Conservation (phyloP, 306 rosid genomes). For the Glycyrrhiza uralensis region DNA sequence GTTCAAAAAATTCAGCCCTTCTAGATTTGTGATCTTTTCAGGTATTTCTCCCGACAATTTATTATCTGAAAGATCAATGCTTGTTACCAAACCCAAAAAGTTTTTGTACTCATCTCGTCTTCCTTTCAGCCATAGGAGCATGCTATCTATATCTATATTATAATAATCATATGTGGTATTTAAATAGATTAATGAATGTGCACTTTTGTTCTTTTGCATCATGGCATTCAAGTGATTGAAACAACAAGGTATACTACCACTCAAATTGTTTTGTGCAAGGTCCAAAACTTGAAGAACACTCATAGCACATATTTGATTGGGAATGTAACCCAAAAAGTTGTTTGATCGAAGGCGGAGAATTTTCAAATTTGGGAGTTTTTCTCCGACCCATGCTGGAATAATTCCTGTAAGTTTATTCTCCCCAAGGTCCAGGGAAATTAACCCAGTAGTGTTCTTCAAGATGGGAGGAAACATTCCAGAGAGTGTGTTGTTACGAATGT, state of each 20-base stretch:
- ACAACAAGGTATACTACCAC: slow-evolving; percentile 21
- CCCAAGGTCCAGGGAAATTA: not conserved
- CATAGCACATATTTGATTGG: not conserved
- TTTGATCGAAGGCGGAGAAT: not conserved
- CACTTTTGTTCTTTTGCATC: not conserved
- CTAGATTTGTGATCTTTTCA: not conserved
- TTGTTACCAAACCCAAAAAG: not conserved
- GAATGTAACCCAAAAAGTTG: not conserved
- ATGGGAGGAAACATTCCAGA: not conserved
- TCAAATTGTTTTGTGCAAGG: slow-evolving; percentile 24
- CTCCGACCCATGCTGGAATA: slow-evolving; percentile 3
- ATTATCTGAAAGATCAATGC: not conserved
- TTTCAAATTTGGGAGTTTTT: not conserved
- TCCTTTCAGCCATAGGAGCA: not conserved
- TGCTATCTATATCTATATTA: not conserved
- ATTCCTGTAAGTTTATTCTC: not conserved
- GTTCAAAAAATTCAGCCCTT: slow-evolving; percentile 1
- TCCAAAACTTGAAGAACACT: not conserved
- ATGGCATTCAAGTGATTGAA: slow-evolving; percentile 21
- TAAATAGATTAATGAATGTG: not conserved
- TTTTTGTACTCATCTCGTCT: not conserved
- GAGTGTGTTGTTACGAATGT: not conserved
- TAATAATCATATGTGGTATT: slow-evolving; percentile 15
- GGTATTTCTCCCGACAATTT: not conserved
- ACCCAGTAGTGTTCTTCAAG: not conserved